Conservation (phyloP, 2,329 filamentous ascomycete genomes). For the Acrocalymma vagum region DNA sequence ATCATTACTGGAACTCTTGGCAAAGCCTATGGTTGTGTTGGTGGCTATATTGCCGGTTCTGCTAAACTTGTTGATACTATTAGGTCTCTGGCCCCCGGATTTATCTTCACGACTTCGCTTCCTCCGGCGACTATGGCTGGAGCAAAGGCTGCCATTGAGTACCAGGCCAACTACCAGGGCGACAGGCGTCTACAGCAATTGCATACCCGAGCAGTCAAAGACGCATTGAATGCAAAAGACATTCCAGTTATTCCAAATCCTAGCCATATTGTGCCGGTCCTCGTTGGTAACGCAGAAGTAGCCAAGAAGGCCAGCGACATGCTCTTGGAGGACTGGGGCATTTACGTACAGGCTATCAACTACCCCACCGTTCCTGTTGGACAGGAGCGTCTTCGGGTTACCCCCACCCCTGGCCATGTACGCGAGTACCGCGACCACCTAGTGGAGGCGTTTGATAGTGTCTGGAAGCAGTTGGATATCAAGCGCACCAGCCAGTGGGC, state of each 20-base stretch:
- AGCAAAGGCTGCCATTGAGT: conserved; percentile 89
- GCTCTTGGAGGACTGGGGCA: conserved; percentile 86
- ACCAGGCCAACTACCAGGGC: conserved; percentile 84
- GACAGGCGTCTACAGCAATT: conserved; percentile 94
- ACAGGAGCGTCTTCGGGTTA: conserved; percentile 96
- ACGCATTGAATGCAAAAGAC: conserved; percentile 77
- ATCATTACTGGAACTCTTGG: conserved; percentile 98
- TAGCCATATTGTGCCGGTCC: conserved; percentile 91
- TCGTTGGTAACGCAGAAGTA: conserved; percentile 92
- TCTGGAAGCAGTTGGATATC: conserved; percentile 88
- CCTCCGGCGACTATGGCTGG: conserved; percentile 98
- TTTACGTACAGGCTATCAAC: conserved; percentile 99
- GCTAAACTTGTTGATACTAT: conserved; percentile 88
- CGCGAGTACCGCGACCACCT: conserved; percentile 87
- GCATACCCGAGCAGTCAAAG: conserved; percentile 94
- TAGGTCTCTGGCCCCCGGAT: conserved; percentile 92
- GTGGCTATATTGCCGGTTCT: conserved; percentile 95
- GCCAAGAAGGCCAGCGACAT: conserved; percentile 93
- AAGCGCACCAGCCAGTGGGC: conserved; percentile 96
- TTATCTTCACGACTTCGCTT: conserved; percentile 98
- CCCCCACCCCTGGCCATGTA: conserved; percentile 90
- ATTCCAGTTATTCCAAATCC: conserved; percentile 99
- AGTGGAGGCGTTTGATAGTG: conserved; percentile 81
- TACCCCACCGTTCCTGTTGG: conserved; percentile 97
- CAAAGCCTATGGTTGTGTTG: conserved; percentile 97